Conservation (phyloP, 768 basidiomycete genomes). For the Mycena epipterygia region DNA sequence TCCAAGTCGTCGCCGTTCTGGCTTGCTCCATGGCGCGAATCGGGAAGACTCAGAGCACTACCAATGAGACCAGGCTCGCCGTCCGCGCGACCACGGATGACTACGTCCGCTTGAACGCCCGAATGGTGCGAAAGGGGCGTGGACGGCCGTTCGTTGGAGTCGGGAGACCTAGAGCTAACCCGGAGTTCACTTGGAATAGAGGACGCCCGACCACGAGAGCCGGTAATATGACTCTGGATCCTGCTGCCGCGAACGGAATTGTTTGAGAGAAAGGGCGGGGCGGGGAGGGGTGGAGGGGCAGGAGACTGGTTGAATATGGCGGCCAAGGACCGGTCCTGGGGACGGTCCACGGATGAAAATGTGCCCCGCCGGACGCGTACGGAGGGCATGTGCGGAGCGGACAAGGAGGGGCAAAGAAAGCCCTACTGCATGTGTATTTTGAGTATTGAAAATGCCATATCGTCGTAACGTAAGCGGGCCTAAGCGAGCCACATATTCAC, state of each 20-base stretch:
- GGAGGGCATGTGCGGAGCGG: conserved; percentile 30
- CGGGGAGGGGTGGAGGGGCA: conserved; percentile 6
- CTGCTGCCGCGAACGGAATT: conserved; percentile 45
- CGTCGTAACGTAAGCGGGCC: not conserved
- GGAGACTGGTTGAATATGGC: conserved; percentile 24
- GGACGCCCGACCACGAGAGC: conserved; percentile 16
- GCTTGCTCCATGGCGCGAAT: conserved; percentile 36
- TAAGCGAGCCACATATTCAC: too few relatives aligned
- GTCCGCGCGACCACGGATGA: conserved; percentile 48
- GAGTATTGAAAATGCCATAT: not conserved
- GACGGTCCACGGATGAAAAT: not conserved
- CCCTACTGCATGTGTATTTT: not conserved
- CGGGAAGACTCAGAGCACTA: conserved; percentile 59
- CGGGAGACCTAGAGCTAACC: conserved; percentile 23
- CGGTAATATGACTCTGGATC: conserved; percentile 48
- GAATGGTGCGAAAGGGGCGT: conserved; percentile 34
- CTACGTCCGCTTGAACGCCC: conserved; percentile 57
- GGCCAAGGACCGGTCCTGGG: conserved; percentile 25
- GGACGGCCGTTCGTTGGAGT: conserved; percentile 10
- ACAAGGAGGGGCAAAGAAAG: not conserved
- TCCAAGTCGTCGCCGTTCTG: conserved; percentile 46
- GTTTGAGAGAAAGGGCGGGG: conserved; percentile 20
- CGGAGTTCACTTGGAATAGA: conserved; percentile 15
- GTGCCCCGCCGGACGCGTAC: conserved; percentile 32
- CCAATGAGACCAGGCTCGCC: conserved; percentile 57